Base-by-base conservation (phyloP, 331 rosid genomes). In the Arachis monticola region DNA sequence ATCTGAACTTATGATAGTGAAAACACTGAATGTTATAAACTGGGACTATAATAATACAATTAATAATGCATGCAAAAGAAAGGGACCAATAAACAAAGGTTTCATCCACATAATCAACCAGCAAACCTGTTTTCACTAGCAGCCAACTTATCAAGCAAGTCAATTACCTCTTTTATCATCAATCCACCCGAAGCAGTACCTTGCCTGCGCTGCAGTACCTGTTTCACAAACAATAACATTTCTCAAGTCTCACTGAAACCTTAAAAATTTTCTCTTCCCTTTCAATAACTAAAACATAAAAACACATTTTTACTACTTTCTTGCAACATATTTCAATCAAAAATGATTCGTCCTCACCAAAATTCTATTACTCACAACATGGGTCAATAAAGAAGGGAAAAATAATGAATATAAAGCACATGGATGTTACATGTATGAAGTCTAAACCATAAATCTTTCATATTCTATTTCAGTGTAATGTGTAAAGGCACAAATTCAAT, bases 141-240 rank as follows among this genome's bases (percentile, higher is more conserved):
- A 79, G 97, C 86, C 87, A 94, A 79, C 63, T 89, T 90, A 74
- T 94, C 95, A 55, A 94, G 90, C 77, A 90, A 77, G 47, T 91
- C 97, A 78, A 91, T 94, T 41, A 94, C 75, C 77, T 91, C 95
- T 67, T 75, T 85, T 14, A 94, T 88, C 5, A 89, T 89, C 67
- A 93, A 82, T 61, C 93, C 93, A 73, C 97, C 97, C 0, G 98
- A 87, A 70, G 88, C 80, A 41, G 83, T 52, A 41, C 97, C 95
- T 75, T 93, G 98, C 79, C 98, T 85, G 9, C 88, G 83, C 73
- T 87, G 91, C 81, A 93, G 81, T 79, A 93, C 96, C 98, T 91
- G 85, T 56, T 14, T 72, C 79, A 80, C 45, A 72, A 70, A 69
- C 30, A 72, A 55, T 58, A 60, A 71, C n/a, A 52, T 5, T 47